phyloP scores from a whole-genome alignment of 306 rosid genomes.

The Rosa lucieae region DNA sequence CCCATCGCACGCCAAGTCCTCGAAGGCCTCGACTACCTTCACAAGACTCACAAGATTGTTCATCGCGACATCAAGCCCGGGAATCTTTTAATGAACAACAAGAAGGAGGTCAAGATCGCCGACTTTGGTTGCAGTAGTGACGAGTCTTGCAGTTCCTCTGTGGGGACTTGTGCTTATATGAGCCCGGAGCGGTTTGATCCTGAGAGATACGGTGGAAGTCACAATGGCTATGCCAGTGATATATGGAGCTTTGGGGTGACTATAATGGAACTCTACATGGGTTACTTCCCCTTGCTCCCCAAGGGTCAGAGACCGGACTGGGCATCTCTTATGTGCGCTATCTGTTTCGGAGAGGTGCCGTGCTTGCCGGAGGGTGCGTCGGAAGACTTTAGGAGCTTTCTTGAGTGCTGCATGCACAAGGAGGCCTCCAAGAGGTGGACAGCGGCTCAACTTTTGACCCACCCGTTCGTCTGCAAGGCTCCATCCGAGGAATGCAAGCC shows the following conservation, averaged over 20 bases:
- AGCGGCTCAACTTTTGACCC: conserved; percentile 59
- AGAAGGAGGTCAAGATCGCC: conserved; percentile 67
- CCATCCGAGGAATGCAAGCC: conserved; percentile 1
- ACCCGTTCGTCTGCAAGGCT: conserved; percentile 54
- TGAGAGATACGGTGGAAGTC: conserved; percentile 60
- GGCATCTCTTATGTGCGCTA: conserved; percentile 82
- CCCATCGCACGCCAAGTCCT: conserved; percentile 64
- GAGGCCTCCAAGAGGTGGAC: conserved; percentile 74
- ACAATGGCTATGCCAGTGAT: conserved; percentile 72
- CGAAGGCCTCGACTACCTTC: conserved; percentile 64
- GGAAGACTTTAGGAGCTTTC: conserved; percentile 47
- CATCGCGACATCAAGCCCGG: conserved; percentile 87
- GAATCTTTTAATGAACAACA: conserved; percentile 52
- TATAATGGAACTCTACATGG: conserved; percentile 73
- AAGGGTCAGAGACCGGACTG: conserved; percentile 84
- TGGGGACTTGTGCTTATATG: conserved; percentile 96
- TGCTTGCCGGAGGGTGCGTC: conserved; percentile 51
- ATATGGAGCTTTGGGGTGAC: conserved; percentile 92
- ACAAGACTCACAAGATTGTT: conserved; percentile 57
- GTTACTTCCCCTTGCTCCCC: conserved; percentile 72
- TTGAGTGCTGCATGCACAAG: conserved; percentile 73
- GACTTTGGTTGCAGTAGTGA: conserved; percentile 84
- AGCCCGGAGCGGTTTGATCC: conserved; percentile 93
- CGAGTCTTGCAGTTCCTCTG: conserved; percentile 65
- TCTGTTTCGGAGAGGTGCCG: conserved; percentile 78